A percentile compares a stretch with the other conserved stretches of the same genome.
These are phyloP conservation scores for Chytridium lagenaria DNA, from an alignment of 371 early-diverging fungal species.

Conservation along the genomic window DNA sequence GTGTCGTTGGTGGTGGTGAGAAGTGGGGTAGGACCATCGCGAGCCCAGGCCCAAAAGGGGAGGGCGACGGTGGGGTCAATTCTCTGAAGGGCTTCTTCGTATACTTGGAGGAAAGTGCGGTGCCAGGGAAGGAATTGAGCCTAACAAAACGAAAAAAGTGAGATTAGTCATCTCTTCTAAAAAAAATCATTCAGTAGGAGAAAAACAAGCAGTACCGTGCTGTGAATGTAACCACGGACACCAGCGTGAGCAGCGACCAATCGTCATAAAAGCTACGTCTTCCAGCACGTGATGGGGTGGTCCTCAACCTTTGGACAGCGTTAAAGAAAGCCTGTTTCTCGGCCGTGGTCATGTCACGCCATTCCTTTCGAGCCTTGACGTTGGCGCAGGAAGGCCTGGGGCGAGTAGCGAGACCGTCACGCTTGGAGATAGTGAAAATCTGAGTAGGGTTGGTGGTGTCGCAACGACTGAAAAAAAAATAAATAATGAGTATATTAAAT, in stretches of 20 bases:
- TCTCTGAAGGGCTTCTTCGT: constrained; percentile 28
- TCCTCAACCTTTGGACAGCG: constrained; percentile 18
- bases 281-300: constrained; percentile 29
- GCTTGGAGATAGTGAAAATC: constrained; percentile 21
- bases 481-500: not conserved
- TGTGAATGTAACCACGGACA: constrained; percentile 28
- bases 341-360: constrained; percentile 37
- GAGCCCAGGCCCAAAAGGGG: constrained; percentile 46
- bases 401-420: constrained; percentile 7
- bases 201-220: constrained; percentile 13
- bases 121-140: constrained; percentile 48
- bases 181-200: not conserved
- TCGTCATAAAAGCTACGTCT: constrained; percentile 35
- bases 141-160: not conserved
- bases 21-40: constrained; percentile 25
- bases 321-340: constrained; percentile 38
- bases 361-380: constrained; percentile 36
- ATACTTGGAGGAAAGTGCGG: constrained; percentile 26
- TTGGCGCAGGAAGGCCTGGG: not conserved
- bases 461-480: not conserved
- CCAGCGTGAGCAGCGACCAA: constrained; percentile 33
- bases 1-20: not conserved
- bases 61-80: constrained; percentile 6
- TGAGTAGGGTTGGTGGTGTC: not conserved
- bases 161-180: not conserved